Conservation (phyloP, 1,284 basidiomycete genomes). For the Ganoderma multipileum region DNA sequence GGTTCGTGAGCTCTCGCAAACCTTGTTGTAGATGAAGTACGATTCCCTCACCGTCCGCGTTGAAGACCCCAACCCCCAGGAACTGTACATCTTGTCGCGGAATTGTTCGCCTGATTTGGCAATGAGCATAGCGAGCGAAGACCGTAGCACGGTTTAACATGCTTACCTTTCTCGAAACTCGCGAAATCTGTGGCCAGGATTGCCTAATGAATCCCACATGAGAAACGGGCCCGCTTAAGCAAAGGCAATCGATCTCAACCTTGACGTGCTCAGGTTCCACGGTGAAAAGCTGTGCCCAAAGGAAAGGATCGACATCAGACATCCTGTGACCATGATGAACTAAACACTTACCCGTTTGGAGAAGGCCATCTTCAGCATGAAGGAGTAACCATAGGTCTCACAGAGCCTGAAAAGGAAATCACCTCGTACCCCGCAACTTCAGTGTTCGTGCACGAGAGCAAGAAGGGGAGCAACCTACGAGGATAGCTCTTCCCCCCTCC, state of each 20-base stretch:
- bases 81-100: constrained; percentile 34
- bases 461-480: constrained; percentile 23
- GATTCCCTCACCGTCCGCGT: constrained; percentile 45
- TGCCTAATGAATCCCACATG: constrained; percentile 21
- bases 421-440: constrained; percentile 18
- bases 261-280: constrained; percentile 41
- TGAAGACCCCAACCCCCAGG: constrained; percentile 47
- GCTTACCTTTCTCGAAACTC: constrained; percentile 40
- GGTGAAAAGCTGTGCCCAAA: constrained; percentile 40
- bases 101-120: constrained; percentile 23
- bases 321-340: no score
- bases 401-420: constrained; percentile 28
- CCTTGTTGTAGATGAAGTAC: no score
- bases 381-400: constrained; percentile 32
- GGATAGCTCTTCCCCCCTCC: constrained; percentile 19
- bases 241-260: constrained; percentile 9
- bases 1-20: neutral
- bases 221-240: no score
- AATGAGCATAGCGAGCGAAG: neutral
- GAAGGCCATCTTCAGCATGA: constrained; percentile 22
- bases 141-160: no score
- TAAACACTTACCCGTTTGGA: constrained; percentile 31
- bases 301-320: neutral
- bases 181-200: constrained; percentile 42
- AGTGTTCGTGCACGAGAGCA: no score